These are phyloP conservation scores for Plasmodium blacklocki DNA, from an alignment of 169 alveolate species.

Conservation along the genomic window DNA sequence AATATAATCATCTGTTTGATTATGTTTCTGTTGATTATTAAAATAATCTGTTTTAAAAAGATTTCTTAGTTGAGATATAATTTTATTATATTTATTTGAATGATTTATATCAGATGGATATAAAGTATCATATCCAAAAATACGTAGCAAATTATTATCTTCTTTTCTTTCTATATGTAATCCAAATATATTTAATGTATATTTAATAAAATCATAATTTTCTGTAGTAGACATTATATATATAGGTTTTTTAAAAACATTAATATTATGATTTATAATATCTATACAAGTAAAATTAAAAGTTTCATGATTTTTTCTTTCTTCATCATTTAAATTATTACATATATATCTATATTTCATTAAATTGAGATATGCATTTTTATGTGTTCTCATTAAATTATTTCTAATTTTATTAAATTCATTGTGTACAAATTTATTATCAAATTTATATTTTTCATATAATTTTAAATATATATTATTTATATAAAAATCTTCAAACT, in stretches of 20 bases:
- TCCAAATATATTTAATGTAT: constrained; percentile 40
- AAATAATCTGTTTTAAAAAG: constrained; percentile 11
- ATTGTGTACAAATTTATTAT: neutral
- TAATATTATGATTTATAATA: constrained; percentile 46
- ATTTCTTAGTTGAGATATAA: neutral
- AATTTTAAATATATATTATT: constrained; percentile 47
- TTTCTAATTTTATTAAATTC: constrained; percentile 41
- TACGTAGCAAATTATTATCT: constrained; percentile 19
- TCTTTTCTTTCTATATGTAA: neutral
- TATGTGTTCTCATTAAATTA: neutral
- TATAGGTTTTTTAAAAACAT: constrained; percentile 49
- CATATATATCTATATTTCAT: constrained; percentile 36
- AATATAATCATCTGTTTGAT: constrained; percentile 3
- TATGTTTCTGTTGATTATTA: neutral
- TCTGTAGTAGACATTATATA: constrained; percentile 53
- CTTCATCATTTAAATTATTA: constrained; percentile 25
- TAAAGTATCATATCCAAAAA: constrained; percentile 27
- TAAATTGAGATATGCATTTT: constrained; percentile 33
- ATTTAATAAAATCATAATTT: constrained; percentile 7
- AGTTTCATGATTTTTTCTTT: constrained; percentile 50
- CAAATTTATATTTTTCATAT: constrained; percentile 30
- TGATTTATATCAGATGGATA: neutral
- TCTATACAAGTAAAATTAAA: constrained; percentile 31
- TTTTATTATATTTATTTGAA: neutral
- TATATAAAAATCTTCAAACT: constrained; percentile 35